Evolutionary conservation across 495 filamentous ascomycete species (phyloP), one percentile per base, ranked within the genome.

Genomic region (Aspergillus saccharolyticus): DNA sequence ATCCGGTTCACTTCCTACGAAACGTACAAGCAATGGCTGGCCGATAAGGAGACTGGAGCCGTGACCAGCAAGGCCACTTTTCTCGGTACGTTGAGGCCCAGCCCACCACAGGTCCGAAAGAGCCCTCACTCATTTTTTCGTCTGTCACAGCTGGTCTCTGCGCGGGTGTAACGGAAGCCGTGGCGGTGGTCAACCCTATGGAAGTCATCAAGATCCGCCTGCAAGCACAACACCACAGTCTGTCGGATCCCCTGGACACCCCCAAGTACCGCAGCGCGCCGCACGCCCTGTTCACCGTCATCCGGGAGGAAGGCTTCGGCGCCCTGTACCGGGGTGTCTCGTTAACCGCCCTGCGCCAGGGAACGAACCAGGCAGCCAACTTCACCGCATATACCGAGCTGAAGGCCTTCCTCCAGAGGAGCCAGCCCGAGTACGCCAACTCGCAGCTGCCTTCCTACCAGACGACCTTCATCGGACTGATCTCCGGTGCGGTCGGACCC

Each of bases 1-100:
- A 97, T 97, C 65, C 90, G 94, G 17, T 99, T 99, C 77, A 96
- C 95, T 28, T 94, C 89, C 58, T 99, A 96, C 72, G 95, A 97
- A 75, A 83, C 82, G 62, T 99, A 97, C 72, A 99, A 97, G 81
- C 83, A 87, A 66, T 52, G 88, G 62, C 77, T 97, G 3, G 87
- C 89, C 28, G 77, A 89, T 72, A 77, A 85, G 63, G 70, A 86
- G 58, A 89, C 88, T 8, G 85, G 88, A 16, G 58, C 68, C 25
- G 80, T 97, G 43, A 83, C 80, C 55, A 88, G 90, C 51, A 80
- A 86, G 62, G 81, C 78, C 18, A 96, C 89, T 24, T 99, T 99
- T 75, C 63, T 96, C 9, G 86, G 86, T 89, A 74, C 55, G 80
- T 72, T 53, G 42, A 54, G 33, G 20, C 17, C 5, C 3, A 20